These are phyloP conservation scores for Xylaria scruposa DNA, from an alignment of 495 filamentous ascomycete genomes.

Conservation along the genomic window DNA sequence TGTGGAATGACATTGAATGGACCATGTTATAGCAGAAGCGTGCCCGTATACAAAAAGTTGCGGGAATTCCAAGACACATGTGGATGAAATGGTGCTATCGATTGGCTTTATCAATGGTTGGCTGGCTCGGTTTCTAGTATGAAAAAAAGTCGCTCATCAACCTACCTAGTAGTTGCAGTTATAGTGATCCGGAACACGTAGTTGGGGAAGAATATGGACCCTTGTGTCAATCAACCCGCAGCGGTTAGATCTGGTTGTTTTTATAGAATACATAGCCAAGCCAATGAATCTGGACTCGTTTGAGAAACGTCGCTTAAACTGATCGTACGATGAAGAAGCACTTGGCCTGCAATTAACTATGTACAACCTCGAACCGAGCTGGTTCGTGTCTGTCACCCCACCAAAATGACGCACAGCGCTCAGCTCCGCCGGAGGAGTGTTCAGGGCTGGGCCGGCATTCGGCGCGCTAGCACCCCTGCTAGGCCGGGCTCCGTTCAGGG, in stretches of 20 bases:
- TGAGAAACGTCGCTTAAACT: background rate
- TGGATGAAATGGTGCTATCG: background rate
- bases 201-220: background rate
- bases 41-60: background rate
- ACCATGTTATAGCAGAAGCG: background rate
- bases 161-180: background rate
- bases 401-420: slow-evolving; percentile 25
- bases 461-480: slow-evolving; percentile 15
- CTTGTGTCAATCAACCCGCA: background rate
- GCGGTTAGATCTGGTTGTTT: background rate
- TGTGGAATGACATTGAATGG: background rate
- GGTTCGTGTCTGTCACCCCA: slow-evolving; percentile 12
- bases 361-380: background rate
- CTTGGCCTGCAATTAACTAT: background rate
- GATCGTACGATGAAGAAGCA: background rate
- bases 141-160: slow-evolving; percentile 15
- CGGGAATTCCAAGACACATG: slow-evolving; percentile 14
- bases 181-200: background rate
- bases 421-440: slow-evolving; percentile 16
- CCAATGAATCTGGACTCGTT: background rate
- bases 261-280: background rate
- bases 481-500: slow-evolving; percentile 4
- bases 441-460: slow-evolving; percentile 16
- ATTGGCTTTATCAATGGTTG: background rate
- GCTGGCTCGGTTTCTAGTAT: background rate